These are phyloP conservation scores for Ceratobasidium sp. DNA, from an alignment of 1,284 basidiomycete species.

Conservation along the genomic window DNA sequence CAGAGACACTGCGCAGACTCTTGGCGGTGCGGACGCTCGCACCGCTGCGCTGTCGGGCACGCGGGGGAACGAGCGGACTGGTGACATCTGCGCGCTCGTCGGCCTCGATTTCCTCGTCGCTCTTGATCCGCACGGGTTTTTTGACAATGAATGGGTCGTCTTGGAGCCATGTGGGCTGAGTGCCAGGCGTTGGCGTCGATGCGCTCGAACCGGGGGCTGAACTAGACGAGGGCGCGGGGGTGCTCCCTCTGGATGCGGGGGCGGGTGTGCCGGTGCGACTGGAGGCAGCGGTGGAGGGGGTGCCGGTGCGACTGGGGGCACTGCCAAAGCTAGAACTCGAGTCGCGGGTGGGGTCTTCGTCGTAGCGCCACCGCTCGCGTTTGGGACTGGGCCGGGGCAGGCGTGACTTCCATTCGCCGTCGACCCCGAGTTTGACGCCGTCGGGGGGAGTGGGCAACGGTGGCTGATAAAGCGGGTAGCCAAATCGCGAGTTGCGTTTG, in stretches of 20 bases:
- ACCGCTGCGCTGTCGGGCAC: constrained; percentile 30
- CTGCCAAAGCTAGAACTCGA: constrained; percentile 22
- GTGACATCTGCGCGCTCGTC: constrained; percentile 58
- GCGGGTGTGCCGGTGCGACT: constrained; percentile 23
- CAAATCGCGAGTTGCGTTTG: constrained; percentile 24
- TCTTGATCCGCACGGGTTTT: constrained; percentile 16
- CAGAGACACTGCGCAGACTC: constrained; percentile 5
- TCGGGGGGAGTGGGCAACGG: constrained; percentile 80
- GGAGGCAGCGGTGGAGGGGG: background rate
- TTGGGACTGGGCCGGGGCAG: constrained; percentile 38
- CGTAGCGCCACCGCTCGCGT: background rate
- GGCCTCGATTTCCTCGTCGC: constrained; percentile 63
- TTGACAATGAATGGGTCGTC: no score
- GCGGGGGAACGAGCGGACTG: constrained; percentile 32
- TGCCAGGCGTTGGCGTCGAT: background rate
- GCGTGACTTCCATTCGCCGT: constrained; percentile 54
- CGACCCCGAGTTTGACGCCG: constrained; percentile 72
- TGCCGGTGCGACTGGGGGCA: background rate
- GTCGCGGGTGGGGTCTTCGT: background rate
- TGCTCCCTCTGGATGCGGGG: background rate
- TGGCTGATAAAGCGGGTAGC: constrained; percentile 73
- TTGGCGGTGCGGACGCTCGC: constrained; percentile 11
- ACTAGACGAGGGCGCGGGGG: background rate
- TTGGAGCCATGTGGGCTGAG: no score
- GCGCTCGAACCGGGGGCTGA: background rate